Conservation (phyloP, 1,284 basidiomycete species). For the Fistulinella staudtii region DNA sequence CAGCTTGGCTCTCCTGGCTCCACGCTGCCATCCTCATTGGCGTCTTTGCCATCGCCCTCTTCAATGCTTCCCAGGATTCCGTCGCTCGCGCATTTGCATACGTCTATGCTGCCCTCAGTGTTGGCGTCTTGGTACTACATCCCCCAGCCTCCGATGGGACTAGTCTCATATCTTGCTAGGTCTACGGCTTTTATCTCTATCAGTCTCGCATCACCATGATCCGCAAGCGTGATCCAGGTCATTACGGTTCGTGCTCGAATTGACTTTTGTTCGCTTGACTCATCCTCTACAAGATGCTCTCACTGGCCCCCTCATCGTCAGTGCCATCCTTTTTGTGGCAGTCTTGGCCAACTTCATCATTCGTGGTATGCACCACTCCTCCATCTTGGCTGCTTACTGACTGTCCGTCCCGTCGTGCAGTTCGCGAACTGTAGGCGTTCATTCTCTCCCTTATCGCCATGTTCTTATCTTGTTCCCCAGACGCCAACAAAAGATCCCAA, state of each 20-base stretch:
- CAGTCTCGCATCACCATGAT: conserved; percentile 91
- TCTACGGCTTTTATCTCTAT: conserved; percentile 87
- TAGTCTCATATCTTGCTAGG: conserved; percentile 38
- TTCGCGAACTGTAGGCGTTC: conserved; percentile 39
- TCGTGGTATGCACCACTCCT: conserved; percentile 50
- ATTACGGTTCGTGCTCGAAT: conserved; percentile 78
- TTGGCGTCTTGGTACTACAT: conserved; percentile 60
- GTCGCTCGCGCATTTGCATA: conserved; percentile 81
- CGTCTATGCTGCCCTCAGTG: conserved; percentile 77
- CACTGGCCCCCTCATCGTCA: conserved; percentile 77
- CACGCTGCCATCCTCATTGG: conserved; percentile 84
- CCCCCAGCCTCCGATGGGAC: neutral
- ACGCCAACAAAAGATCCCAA: conserved; percentile 27
- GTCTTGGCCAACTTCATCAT: conserved; percentile 86
- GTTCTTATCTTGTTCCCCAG: conserved; percentile 10
- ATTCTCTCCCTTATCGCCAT: neutral
- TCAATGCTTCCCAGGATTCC: conserved; percentile 78
- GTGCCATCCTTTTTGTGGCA: conserved; percentile 76
- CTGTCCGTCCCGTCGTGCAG: conserved; percentile 6
- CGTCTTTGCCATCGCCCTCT: conserved; percentile 83
- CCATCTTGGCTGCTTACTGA: conserved; percentile 1
- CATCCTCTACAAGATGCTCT: conserved; percentile 66
- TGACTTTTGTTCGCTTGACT: conserved; percentile 6
- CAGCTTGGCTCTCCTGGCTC: conserved; percentile 91
- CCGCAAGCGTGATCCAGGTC: conserved; percentile 83